Evolutionary conservation across 805 yeast genomes (phyloP).

Genomic region (Yamadazyma kitorensis): DNA sequence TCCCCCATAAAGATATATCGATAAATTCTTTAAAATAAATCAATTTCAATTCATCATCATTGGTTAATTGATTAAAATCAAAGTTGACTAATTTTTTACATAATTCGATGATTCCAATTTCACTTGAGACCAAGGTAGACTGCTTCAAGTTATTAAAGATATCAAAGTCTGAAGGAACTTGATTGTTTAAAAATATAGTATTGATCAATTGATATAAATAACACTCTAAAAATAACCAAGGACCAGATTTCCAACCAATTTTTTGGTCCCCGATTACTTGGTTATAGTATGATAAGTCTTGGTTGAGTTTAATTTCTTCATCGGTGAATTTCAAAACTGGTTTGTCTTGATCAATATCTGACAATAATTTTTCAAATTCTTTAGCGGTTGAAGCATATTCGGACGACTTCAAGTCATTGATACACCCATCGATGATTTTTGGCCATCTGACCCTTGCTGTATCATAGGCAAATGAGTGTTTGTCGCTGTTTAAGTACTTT

Average conservation of each 20-base stretch:
- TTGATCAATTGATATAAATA: slow-evolving; percentile 71
- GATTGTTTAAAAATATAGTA: slow-evolving; percentile 31
- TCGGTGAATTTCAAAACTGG: slow-evolving; percentile 26
- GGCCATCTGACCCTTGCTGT: slow-evolving; percentile 89
- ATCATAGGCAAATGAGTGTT: slow-evolving; percentile 74
- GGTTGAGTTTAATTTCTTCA: slow-evolving; percentile 40
- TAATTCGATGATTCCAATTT: slow-evolving; percentile 75
- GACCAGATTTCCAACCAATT: slow-evolving; percentile 76
- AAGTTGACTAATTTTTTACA: slow-evolving; percentile 56
- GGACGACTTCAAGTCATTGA: slow-evolving; percentile 21
- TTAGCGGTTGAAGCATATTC: background rate
- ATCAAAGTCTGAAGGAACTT: slow-evolving; percentile 51
- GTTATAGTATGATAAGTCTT: slow-evolving; percentile 58
- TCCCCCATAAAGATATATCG: slow-evolving; percentile 95
- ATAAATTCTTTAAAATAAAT: slow-evolving; percentile 76
- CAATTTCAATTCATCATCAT: slow-evolving; percentile 43
- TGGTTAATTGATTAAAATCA: slow-evolving; percentile 18
- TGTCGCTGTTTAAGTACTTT: slow-evolving; percentile 63
- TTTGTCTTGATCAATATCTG: slow-evolving; percentile 32
- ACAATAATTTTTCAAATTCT: slow-evolving; percentile 39
- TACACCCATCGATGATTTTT: slow-evolving; percentile 63
- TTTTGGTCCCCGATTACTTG: slow-evolving; percentile 25
- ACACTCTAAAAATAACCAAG: slow-evolving; percentile 90
- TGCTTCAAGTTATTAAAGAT: slow-evolving; percentile 69
- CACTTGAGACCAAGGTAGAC: slow-evolving; percentile 71